These are phyloP conservation scores for Dillenia suffruticosa DNA, from an alignment of 164 flowering plant genomes.

Conservation along the genomic window DNA sequence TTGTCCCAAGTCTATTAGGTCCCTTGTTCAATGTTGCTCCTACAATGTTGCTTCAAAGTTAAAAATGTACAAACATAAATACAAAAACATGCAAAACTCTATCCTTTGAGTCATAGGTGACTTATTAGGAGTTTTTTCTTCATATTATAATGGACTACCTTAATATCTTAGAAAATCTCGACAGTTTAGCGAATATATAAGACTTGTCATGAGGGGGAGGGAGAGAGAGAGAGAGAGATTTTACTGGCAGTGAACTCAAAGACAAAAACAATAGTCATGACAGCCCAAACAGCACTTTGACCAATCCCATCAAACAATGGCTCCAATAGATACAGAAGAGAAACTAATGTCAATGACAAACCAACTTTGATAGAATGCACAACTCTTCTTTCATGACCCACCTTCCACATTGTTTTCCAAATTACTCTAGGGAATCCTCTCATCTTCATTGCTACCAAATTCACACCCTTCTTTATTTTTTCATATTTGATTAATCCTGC, in stretches of 20 bases:
- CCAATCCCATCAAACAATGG: conserved; percentile 78
- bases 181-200: neutral
- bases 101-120: too few relatives aligned
- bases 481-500: too few relatives aligned
- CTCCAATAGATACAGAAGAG: conserved; percentile 68
- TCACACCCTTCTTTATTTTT: too few relatives aligned
- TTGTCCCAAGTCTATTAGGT: conserved; percentile 77
- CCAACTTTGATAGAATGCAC: conserved; percentile 89
- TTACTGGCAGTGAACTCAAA: conserved; percentile 93
- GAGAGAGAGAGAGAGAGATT: neutral
- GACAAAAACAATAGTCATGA: conserved; percentile 94
- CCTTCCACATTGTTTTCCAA: conserved; percentile 34
- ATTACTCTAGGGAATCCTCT: conserved; percentile 19
- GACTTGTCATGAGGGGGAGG: neutral
- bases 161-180: too few relatives aligned
- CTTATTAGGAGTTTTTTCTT: too few relatives aligned
- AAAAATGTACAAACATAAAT: too few relatives aligned
- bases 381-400: conserved; percentile 61
- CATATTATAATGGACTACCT: too few relatives aligned
- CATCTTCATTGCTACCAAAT: conserved; percentile 11
- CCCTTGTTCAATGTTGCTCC: conserved; percentile 95
- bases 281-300: conserved; percentile 89
- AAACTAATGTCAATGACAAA: conserved; percentile 65
- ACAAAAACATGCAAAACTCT: too few relatives aligned
- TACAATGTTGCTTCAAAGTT: conserved; percentile 3